Conservation (phyloP, 2,329 filamentous ascomycete species). For the Dothistroma pini region DNA sequence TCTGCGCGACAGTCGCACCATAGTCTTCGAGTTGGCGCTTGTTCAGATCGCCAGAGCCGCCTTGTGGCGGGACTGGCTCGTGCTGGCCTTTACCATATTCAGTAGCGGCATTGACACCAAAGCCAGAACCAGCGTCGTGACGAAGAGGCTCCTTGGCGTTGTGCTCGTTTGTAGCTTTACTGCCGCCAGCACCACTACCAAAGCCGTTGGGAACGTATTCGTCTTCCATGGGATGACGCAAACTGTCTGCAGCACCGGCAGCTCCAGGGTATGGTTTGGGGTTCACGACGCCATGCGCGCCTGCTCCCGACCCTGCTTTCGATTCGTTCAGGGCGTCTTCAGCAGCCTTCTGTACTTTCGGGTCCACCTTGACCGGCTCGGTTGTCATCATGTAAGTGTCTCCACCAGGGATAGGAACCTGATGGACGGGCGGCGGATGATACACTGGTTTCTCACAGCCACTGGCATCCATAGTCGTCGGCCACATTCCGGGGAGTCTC, state of each 20-base stretch:
- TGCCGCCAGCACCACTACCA: not conserved
- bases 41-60: not conserved
- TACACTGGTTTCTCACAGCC: constrained; percentile 61
- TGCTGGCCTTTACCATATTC: not conserved
- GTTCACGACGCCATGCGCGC: constrained; percentile 4
- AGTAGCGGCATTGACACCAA: not conserved
- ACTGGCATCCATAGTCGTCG: constrained; percentile 70
- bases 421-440: constrained; percentile 10
- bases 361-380: constrained; percentile 15
- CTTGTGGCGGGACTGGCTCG: constrained; percentile 7
- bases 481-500: constrained; percentile 74
- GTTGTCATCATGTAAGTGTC: constrained; percentile 23
- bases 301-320: constrained; percentile 4
- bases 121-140: not conserved
- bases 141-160: constrained; percentile 8
- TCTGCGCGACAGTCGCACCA: not conserved
- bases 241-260: not conserved
- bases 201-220: not conserved
- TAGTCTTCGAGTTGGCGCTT: constrained; percentile 16
- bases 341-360: constrained; percentile 11
- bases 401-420: constrained; percentile 23
- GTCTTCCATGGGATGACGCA: constrained; percentile 5
- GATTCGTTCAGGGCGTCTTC: constrained; percentile 10
- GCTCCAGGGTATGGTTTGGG: not conserved
- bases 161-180: not conserved